Base-by-base conservation (phyloP, 352 stramenopile species). In the Peronospora belbahrii region DNA sequence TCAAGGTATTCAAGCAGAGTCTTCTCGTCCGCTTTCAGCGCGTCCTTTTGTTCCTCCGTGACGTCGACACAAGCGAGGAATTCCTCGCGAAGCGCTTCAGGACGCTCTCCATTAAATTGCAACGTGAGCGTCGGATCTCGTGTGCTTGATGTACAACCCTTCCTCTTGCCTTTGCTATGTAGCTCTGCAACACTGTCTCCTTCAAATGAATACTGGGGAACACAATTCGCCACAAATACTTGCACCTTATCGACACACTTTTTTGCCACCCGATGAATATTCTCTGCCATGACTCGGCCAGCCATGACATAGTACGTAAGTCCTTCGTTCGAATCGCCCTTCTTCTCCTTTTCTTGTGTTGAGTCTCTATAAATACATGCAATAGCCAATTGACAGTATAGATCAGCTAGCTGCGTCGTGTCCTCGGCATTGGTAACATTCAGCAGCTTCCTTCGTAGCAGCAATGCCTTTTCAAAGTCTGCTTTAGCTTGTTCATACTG, bases 361-460 rank as follows among this genome's bases (percentile, higher is more conserved):
- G 76, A 57, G 40, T 88, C 77, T 36, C 82, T 57, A 57, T 94
- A 91, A 43, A 91, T 88, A 50, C 79, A 91, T 42, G 82, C 71
- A 56, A 94, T 91, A 20, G 82, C 79, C 44, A 91, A 47, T 38
- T 76, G 85, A 60, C 79, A 91, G 61, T 91, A 90, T 39, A 89
- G 37, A 36, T 94, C 80, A 1, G 77, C 79, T 1, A 94, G 40
- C 14, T 79, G 69, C 45, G 79, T 94, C 63, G 80, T 90, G 59
- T 91, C 79, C 18, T 64, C 52, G 4, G 83, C 76, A 19, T 84
- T 65, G 2, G 64, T 77, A n/a, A 49, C 40, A 34, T 73, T 72
- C 31, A 88, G 59, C 44, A 91, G 67, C 56, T 88, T 88, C 46
- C 74, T 62, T 11, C 79, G 67, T 25, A 94, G 57, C 49, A 77